Base-by-base conservation (phyloP, 108 stramenopile genomes). In the Conticribra weissflogii region DNA sequence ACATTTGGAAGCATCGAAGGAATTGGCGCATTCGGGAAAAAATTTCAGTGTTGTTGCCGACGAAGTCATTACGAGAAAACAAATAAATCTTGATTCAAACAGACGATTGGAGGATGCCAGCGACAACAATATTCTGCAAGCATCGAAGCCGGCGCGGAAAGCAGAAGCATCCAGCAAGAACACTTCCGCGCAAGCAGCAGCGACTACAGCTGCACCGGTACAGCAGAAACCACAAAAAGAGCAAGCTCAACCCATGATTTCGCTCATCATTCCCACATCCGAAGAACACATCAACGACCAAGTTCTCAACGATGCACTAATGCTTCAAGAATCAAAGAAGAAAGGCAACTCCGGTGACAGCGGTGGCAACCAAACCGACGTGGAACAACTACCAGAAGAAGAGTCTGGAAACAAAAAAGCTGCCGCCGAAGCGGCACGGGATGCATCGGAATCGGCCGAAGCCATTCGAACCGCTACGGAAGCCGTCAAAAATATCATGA, bases 401-500 rank as follows among this genome's bases (percentile, higher is more conserved):
- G 15, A 63, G 15, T 8, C 52, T 28, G 23, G 23, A 17, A 71
- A 70, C 68, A 45, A 34, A 28, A 63, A 51, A 30, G 76, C 71
- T 22, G 71, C 33, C 14, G 64, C 75, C 59, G 78, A 70, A 54
- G 86, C 83, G 33, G 80, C 77, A 19, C 64, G 63, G 4, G 82
- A 81, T 56, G 84, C 74, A 22, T 68, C 67, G 30, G 76, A 77
- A 56, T 83, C 83, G 25, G 71, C 87, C 44, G 86, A 88, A 53
- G 85, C 87, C n/a, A 85, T 86, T 9, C 65, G 78, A 0, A 81
- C 85, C 31, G 78, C 85, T 17, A 65, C 66, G 32, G 88, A 75
- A 19, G 83, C 69, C 24, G 84, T 88, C 9, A 76, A 82, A 22
- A 82, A 81, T 36, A 72, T 86, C 44, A 76, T 89, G 76, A 90